Evolutionary conservation across 495 filamentous ascomycete genomes (phyloP).

Genomic region (Cairneyella variabilis): DNA sequence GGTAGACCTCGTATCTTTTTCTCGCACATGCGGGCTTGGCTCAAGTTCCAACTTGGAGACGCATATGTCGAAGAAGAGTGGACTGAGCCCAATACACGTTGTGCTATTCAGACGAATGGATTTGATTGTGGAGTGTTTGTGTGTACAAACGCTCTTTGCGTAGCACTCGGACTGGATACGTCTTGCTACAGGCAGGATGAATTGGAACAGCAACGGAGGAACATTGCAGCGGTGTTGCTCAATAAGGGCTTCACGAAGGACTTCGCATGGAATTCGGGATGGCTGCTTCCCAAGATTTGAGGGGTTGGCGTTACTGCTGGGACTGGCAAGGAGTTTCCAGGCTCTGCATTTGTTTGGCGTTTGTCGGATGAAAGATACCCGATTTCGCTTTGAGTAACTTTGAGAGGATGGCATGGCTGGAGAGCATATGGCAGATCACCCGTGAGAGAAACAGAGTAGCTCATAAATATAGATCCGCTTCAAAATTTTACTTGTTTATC

Average conservation of each 20-base stretch:
- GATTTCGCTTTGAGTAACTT: background rate
- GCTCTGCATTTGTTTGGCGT: too few species aligned
- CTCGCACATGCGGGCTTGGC: constrained; percentile 46
- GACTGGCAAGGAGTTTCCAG: too few species aligned
- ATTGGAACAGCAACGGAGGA: constrained; percentile 52
- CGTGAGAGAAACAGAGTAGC: too few species aligned
- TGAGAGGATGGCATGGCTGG: background rate
- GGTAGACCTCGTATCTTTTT: constrained; percentile 29
- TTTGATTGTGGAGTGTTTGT: constrained; percentile 82
- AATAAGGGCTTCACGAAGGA: constrained; percentile 57
- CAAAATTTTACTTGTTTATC: too few species aligned
- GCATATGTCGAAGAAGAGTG: constrained; percentile 60
- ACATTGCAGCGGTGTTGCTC: constrained; percentile 67
- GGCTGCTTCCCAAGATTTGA: constrained; percentile 2
- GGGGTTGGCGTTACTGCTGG: constrained; percentile 9
- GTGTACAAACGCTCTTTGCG: constrained; percentile 67
- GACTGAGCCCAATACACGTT: constrained; percentile 41
- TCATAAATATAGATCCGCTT: too few species aligned
- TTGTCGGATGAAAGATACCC: constrained; percentile 14
- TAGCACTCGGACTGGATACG: constrained; percentile 61
- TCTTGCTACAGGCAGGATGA: constrained; percentile 52
- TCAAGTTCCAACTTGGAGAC: constrained; percentile 53
- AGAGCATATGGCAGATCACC: too few species aligned
- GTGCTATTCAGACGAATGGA: constrained; percentile 61
- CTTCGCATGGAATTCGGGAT: constrained; percentile 28